Evolutionary conservation across 495 filamentous ascomycete species (phyloP).

Genomic region (Cercophora sp.): DNA sequence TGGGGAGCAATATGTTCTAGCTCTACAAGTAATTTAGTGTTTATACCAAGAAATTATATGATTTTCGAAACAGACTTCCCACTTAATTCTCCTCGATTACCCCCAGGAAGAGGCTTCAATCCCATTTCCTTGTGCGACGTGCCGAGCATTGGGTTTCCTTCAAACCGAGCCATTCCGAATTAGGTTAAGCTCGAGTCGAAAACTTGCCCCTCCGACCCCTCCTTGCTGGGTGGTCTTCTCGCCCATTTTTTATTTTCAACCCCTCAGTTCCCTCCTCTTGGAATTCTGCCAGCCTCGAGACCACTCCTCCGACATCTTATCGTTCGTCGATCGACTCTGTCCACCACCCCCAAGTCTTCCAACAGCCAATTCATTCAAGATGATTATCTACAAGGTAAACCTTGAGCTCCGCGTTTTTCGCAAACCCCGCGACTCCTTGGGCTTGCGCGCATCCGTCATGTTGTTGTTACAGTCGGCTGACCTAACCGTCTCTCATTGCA

Average conservation of each 20-base stretch:
- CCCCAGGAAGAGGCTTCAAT: too few relatives aligned
- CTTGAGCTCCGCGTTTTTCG: constrained; percentile 30
- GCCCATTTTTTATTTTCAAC: constrained; percentile 15
- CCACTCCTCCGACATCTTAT: constrained; percentile 9
- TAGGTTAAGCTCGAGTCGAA: not conserved
- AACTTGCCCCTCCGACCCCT: constrained; percentile 26
- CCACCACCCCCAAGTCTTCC: not conserved
- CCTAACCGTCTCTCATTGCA: constrained; percentile 33
- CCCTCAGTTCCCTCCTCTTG: constrained; percentile 9
- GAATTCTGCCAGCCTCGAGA: not conserved
- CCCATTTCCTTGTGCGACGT: too few relatives aligned
- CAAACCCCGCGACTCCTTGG: not conserved
- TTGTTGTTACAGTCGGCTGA: not conserved
- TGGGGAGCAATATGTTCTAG: too few relatives aligned
- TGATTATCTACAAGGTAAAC: constrained; percentile 91
- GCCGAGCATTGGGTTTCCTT: constrained; percentile 5
- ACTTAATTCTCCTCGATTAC: too few relatives aligned
- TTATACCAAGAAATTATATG: too few relatives aligned
- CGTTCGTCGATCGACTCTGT: constrained; percentile 5
- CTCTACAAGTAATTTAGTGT: too few relatives aligned
- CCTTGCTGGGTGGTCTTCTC: constrained; percentile 1
- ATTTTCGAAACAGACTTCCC: too few relatives aligned
- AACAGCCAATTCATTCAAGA: constrained; percentile 48
- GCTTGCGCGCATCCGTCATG: not conserved
- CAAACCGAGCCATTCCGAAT: not conserved